These are phyloP conservation scores for Apophysomyces ossiformis DNA, from an alignment of 371 early-diverging fungal genomes.

Conservation along the genomic window DNA sequence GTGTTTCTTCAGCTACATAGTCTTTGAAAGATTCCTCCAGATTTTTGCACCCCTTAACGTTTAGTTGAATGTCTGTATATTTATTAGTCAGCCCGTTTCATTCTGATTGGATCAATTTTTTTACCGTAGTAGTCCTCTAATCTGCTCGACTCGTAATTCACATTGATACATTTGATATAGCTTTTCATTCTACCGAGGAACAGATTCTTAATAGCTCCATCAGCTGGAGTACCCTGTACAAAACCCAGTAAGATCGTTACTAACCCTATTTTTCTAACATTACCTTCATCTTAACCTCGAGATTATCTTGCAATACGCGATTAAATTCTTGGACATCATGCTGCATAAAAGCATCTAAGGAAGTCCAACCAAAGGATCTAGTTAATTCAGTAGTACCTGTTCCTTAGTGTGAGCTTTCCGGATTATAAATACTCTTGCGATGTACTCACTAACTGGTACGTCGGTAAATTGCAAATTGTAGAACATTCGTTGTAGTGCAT, in stretches of 20 bases:
- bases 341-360: constrained; percentile 92
- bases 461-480: constrained; percentile 80
- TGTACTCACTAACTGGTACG: constrained; percentile 65
- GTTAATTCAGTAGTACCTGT: constrained; percentile 90
- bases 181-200: constrained; percentile 96
- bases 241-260: neutral
- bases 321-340: constrained; percentile 98
- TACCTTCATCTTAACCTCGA: constrained; percentile 88
- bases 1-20: constrained; percentile 86
- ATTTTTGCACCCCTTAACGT: constrained; percentile 91
- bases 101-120: neutral
- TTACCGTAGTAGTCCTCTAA: constrained; percentile 64
- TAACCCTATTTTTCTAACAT: neutral
- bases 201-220: constrained; percentile 86
- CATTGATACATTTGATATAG: constrained; percentile 91
- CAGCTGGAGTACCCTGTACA: constrained; percentile 79
- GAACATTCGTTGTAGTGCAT: constrained; percentile 93
- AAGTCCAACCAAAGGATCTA: constrained; percentile 96
- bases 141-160: constrained; percentile 90
- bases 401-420: neutral
- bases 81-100: neutral
- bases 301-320: constrained; percentile 92
- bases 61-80: constrained; percentile 85
- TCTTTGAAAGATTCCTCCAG: constrained; percentile 91
- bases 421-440: neutral